Evolutionary conservation across 768 basidiomycete species (phyloP).

Genomic region (Saitozyma podzolica): DNA sequence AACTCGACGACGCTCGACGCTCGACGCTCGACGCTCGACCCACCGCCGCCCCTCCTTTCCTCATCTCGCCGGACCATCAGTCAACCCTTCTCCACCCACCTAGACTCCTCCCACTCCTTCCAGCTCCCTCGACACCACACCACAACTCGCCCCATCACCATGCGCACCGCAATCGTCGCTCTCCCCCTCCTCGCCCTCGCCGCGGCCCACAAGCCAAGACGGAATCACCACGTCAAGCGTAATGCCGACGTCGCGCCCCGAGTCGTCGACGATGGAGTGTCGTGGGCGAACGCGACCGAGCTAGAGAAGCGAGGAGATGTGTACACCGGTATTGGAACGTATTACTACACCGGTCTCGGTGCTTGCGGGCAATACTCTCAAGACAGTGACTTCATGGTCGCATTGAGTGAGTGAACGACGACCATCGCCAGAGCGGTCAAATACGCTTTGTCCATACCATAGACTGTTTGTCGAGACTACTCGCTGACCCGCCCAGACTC

Average conservation of each 20-base stretch:
- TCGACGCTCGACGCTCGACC: no score
- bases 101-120: not conserved
- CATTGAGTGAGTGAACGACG: conserved; percentile 23
- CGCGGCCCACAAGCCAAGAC: not conserved
- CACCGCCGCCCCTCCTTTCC: no score
- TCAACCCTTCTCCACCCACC: not conserved
- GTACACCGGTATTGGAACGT: conserved; percentile 20
- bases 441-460: not conserved
- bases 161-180: conserved; percentile 8
- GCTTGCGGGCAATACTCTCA: conserved; percentile 36
- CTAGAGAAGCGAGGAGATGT: conserved; percentile 13
- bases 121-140: not conserved
- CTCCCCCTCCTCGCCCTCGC: conserved; percentile 10
- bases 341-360: conserved; percentile 25
- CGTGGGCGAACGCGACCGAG: not conserved
- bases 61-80: no score
- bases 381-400: conserved; percentile 40
- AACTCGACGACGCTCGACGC: no score
- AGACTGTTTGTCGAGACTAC: not conserved
- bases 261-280: not conserved
- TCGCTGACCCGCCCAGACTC: conserved; percentile 16
- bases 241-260: not conserved
- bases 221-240: conserved; percentile 1
- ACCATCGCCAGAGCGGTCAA: not conserved
- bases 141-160: not conserved